Evolutionary conservation across 164 flowering plant genomes (phyloP).

Genomic region (Berberis thunbergii): DNA sequence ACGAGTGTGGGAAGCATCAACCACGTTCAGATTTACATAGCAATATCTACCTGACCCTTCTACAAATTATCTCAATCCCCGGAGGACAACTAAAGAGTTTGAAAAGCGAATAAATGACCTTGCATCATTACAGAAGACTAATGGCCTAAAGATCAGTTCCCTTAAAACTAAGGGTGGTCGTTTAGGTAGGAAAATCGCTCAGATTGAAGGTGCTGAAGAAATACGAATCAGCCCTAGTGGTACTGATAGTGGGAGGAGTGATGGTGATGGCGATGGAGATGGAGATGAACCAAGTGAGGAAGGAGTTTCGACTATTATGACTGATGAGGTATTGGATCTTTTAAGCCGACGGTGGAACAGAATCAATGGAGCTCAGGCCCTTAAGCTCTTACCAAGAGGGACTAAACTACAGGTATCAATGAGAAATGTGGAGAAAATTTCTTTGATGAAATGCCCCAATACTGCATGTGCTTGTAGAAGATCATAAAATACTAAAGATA

Average conservation of each 20-base stretch:
- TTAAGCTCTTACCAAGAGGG: slow-evolving; percentile 79
- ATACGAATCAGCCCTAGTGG: slow-evolving; percentile 42
- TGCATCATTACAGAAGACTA: slow-evolving; percentile 37
- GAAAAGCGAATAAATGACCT: slow-evolving; percentile 61
- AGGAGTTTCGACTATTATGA: slow-evolving; percentile 76
- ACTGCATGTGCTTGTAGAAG: background rate
- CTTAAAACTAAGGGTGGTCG: slow-evolving; percentile 51
- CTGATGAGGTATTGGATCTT: slow-evolving; percentile 80
- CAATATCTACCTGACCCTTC: slow-evolving; percentile 83
- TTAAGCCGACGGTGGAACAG: slow-evolving; percentile 86
- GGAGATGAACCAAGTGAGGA: slow-evolving; percentile 69
- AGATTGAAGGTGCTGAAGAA: slow-evolving; percentile 89
- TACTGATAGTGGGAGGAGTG: slow-evolving; percentile 89
- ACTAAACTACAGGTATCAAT: slow-evolving; percentile 81
- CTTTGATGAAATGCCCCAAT: background rate
- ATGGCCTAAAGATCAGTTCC: slow-evolving; percentile 30
- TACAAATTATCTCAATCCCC: slow-evolving; percentile 97
- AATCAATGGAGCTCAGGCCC: slow-evolving; percentile 96
- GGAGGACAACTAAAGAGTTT: slow-evolving; percentile 63
- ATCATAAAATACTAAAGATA: too few species aligned
- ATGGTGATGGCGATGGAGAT: slow-evolving; percentile 34
- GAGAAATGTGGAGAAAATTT: background rate
- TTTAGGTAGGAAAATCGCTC: slow-evolving; percentile 66
- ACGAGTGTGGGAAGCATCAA: slow-evolving; percentile 48
- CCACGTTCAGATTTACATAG: slow-evolving; percentile 39